Conservation (phyloP, 2,329 filamentous ascomycete genomes). For the Trichoderma sp. region DNA sequence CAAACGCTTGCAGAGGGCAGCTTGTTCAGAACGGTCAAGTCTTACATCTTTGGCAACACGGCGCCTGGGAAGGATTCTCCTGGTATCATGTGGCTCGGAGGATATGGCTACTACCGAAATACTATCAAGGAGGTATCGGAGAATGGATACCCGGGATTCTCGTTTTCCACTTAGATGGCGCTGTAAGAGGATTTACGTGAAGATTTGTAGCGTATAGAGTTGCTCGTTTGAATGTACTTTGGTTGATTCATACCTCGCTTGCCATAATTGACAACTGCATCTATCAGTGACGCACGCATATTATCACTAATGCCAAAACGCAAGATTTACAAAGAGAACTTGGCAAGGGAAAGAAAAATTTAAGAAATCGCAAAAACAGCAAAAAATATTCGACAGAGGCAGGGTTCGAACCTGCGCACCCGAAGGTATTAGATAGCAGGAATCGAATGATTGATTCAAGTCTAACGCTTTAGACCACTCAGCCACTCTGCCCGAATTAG, state of each 20-base stretch:
- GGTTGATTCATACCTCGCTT: background rate
- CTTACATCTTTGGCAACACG: background rate
- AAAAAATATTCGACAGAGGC: conserved; percentile 28
- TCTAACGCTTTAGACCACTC: conserved; percentile 29
- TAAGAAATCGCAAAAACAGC: background rate
- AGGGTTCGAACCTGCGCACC: conserved; percentile 29
- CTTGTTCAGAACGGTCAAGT: conserved; percentile 1
- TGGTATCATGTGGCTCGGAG: background rate
- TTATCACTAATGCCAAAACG: background rate
- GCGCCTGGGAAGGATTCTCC: background rate
- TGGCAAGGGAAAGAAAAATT: background rate
- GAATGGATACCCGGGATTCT: background rate
- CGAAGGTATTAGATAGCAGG: conserved; percentile 29
- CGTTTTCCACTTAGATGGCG: background rate
- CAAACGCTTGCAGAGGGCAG: background rate
- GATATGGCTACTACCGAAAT: background rate
- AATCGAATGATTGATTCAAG: conserved; percentile 26
- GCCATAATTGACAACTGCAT: no score
- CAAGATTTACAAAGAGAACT: background rate
- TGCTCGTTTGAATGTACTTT: background rate
- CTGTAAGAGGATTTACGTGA: background rate
- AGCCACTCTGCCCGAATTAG: conserved; percentile 25
- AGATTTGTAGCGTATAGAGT: background rate
- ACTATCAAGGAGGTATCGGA: background rate
- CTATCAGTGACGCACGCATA: no score